Evolutionary conservation across 768 basidiomycete species (phyloP).

Genomic region (Termitomyces sp.): DNA sequence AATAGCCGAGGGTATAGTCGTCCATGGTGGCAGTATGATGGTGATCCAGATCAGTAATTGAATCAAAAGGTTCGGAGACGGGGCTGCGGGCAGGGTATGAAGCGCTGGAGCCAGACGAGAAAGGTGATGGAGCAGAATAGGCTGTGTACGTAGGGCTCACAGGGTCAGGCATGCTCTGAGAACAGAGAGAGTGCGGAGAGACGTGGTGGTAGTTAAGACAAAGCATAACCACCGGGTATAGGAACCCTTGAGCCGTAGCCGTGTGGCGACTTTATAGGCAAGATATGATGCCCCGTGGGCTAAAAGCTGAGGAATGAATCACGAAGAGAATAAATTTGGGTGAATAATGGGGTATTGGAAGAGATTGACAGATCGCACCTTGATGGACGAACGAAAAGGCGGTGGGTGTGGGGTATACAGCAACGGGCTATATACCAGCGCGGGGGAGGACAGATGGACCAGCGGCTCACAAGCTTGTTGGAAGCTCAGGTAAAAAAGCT

Average conservation of each 20-base stretch:
- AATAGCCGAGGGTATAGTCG: conserved; percentile 12
- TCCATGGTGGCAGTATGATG: conserved; percentile 2
- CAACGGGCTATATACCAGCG: not conserved
- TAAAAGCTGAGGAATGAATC: conserved; percentile 4
- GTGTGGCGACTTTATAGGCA: not conserved
- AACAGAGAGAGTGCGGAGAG: conserved; percentile 1
- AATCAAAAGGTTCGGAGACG: conserved; percentile 27
- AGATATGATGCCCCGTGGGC: not conserved
- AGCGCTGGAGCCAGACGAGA: conserved; percentile 35
- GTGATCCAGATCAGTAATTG: conserved; percentile 7
- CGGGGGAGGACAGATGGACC: not conserved
- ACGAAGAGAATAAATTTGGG: conserved; percentile 6
- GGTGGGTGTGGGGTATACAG: not conserved
- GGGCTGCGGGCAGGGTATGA: conserved; percentile 29
- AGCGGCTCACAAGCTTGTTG: not conserved
- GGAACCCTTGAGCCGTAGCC: not conserved
- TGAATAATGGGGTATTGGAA: conserved; percentile 14
- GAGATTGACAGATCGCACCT: conserved; percentile 16
- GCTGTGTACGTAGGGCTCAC: conserved; percentile 33
- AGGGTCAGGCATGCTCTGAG: conserved; percentile 21
- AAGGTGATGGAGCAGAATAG: conserved; percentile 34
- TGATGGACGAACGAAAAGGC: conserved; percentile 20
- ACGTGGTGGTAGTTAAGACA: conserved; percentile 7
- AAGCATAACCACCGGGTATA: conserved; percentile 5
- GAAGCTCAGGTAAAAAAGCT: conserved; percentile 11